phyloP scores from a whole-genome alignment of 2,329 filamentous ascomycete genomes.

The Fusarium sublunatum region DNA sequence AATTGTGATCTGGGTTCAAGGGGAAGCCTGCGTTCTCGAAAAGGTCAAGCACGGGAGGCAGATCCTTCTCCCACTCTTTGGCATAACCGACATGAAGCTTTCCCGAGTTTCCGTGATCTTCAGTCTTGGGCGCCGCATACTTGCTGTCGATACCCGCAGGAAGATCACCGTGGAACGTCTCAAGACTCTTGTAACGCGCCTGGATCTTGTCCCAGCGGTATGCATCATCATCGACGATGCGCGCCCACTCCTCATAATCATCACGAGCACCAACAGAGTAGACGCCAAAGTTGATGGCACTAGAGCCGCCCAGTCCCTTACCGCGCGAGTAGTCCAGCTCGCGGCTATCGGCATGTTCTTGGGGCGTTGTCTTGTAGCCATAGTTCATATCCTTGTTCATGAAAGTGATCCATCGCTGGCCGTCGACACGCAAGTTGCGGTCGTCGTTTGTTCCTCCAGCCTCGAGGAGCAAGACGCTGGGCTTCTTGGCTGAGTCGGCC shows the following conservation, averaged over 20 bases:
- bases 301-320: conserved; percentile 62
- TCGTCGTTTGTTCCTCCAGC: conserved; percentile 65
- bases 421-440: conserved; percentile 59
- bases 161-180: conserved; percentile 61
- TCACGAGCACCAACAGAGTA: conserved; percentile 66
- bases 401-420: conserved; percentile 66
- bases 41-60: conserved; percentile 58
- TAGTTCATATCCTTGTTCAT: conserved; percentile 62
- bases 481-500: conserved; percentile 58
- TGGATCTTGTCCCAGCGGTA: conserved; percentile 67
- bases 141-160: conserved; percentile 54
- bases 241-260: conserved; percentile 72
- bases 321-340: conserved; percentile 63
- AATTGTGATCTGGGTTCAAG: conserved; percentile 67
- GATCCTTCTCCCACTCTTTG: conserved; percentile 60
- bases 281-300: conserved; percentile 65
- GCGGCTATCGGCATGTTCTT: conserved; percentile 56
- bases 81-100: conserved; percentile 61
- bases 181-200: conserved; percentile 62
- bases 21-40: conserved; percentile 61
- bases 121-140: conserved; percentile 58
- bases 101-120: conserved; percentile 62
- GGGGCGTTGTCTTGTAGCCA: conserved; percentile 62
- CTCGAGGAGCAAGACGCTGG: conserved; percentile 69
- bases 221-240: conserved; percentile 63